phyloP scores from a whole-genome alignment of 352 stramenopile species.

The Blastocystis sp. region DNA sequence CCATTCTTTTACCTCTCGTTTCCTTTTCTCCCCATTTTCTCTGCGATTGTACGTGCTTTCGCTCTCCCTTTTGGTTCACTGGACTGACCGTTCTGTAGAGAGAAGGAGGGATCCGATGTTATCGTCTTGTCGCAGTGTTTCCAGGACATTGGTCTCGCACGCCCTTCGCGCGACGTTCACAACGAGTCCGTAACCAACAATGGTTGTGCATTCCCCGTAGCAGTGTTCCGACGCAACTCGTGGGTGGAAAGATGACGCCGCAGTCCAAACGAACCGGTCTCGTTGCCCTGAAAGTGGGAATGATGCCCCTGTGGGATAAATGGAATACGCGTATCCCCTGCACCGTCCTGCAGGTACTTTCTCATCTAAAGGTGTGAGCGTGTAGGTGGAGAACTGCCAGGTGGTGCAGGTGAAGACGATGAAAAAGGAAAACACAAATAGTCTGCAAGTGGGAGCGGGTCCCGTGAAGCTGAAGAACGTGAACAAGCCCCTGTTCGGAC shows the following conservation, averaged over 20 bases:
- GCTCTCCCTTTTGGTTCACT: not conserved
- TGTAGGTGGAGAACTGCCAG: constrained; percentile 84
- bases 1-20: not conserved
- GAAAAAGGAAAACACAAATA: constrained; percentile 80
- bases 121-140: not conserved
- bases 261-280: constrained; percentile 83
- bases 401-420: constrained; percentile 90
- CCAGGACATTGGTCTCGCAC: not conserved
- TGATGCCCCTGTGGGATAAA: constrained; percentile 95
- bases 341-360: constrained; percentile 82
- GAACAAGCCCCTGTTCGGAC: constrained; percentile 83
- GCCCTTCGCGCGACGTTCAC: not conserved
- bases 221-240: constrained; percentile 8
- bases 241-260: constrained; percentile 71
- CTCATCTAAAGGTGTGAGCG: constrained; percentile 49
- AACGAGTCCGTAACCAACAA: not conserved
- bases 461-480: constrained; percentile 91
- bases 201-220: not conserved
- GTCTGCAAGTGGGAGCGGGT: constrained; percentile 90
- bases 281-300: constrained; percentile 93
- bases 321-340: constrained; percentile 92
- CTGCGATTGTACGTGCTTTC: not conserved
- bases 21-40: not conserved
- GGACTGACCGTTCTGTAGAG: not conserved
- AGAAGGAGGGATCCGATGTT: not conserved